A percentile compares a stretch with the other conserved stretches of the same genome.
These are phyloP conservation scores for Colletotrichum euphorbiae DNA, from an alignment of 2,329 filamentous ascomycete species.

Conservation along the genomic window DNA sequence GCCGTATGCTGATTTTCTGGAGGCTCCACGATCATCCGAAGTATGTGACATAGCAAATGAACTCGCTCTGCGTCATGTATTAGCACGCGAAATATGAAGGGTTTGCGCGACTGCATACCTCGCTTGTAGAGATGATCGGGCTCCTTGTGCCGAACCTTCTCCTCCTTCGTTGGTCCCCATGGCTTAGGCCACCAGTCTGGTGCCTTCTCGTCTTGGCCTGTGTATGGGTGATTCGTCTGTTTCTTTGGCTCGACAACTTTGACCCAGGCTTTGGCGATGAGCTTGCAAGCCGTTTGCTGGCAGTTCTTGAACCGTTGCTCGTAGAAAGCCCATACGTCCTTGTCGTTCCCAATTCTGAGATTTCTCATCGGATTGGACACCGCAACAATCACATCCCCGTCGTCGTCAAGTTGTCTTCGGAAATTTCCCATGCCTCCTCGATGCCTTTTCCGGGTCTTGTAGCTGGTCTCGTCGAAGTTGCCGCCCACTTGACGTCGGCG, in stretches of 20 bases:
- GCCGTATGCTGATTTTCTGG: conserved; percentile 61
- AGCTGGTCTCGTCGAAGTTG: conserved; percentile 44
- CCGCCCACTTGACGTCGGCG: conserved; percentile 44
- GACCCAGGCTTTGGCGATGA: conserved; percentile 80
- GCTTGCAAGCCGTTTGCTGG: conserved; percentile 78
- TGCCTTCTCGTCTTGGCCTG: conserved; percentile 69
- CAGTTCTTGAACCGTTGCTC: conserved; percentile 71
- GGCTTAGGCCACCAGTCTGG: conserved; percentile 76
- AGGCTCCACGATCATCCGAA: conserved; percentile 67
- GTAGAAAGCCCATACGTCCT: conserved; percentile 70
- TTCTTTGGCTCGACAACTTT: conserved; percentile 82
- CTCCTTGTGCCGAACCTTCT: conserved; percentile 75
- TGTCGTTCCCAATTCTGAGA: conserved; percentile 65
- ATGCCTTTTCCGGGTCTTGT: conserved; percentile 53
- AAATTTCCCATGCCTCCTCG: conserved; percentile 42
- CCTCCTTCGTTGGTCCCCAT: conserved; percentile 61
- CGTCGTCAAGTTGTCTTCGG: conserved; percentile 53
- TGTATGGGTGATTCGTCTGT: conserved; percentile 80
- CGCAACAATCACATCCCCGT: conserved; percentile 58
- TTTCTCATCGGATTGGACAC: conserved; percentile 53
- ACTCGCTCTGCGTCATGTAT: conserved; percentile 63
- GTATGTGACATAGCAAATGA: conserved; percentile 68
- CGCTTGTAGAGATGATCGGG: conserved; percentile 78
- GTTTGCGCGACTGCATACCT: conserved; percentile 56
- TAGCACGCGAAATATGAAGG: conserved; percentile 17